Evolutionary conservation across 257 asterid species (phyloP).

Genomic region (Solanum bulbocastanum): DNA sequence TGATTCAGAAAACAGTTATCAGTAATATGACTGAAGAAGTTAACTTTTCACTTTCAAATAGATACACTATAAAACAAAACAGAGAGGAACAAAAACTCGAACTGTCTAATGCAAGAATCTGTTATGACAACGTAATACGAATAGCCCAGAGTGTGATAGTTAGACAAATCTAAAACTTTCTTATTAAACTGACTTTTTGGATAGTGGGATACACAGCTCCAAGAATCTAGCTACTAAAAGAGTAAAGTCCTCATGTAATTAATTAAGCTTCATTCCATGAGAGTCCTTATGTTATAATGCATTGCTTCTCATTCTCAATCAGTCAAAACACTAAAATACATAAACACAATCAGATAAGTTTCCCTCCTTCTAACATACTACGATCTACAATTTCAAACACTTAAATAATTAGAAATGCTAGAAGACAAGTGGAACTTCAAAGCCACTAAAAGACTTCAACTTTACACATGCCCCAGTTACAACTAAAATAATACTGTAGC

Average conservation of each 20-base stretch:
- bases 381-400: neutral
- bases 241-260: neutral
- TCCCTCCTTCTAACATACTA: neutral
- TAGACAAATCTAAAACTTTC: neutral
- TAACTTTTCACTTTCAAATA: neutral
- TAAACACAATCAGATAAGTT: neutral
- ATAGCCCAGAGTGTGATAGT: neutral
- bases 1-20: slow-evolving; percentile 17
- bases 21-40: neutral
- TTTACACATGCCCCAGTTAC: neutral
- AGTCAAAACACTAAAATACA: neutral
- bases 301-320: neutral
- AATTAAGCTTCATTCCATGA: neutral
- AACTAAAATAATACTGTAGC: neutral
- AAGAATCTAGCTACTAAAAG: neutral
- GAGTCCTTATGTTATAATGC: neutral
- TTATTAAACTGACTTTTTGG: neutral
- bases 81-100: neutral
- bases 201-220: neutral
- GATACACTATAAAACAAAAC: neutral
- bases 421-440: neutral
- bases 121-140: neutral
- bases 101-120: neutral
- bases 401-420: neutral
- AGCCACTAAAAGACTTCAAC: neutral